These are phyloP conservation scores for Aegilops bicornis DNA, from an alignment of 176 grass and related monocot genomes.

Conservation along the genomic window DNA sequence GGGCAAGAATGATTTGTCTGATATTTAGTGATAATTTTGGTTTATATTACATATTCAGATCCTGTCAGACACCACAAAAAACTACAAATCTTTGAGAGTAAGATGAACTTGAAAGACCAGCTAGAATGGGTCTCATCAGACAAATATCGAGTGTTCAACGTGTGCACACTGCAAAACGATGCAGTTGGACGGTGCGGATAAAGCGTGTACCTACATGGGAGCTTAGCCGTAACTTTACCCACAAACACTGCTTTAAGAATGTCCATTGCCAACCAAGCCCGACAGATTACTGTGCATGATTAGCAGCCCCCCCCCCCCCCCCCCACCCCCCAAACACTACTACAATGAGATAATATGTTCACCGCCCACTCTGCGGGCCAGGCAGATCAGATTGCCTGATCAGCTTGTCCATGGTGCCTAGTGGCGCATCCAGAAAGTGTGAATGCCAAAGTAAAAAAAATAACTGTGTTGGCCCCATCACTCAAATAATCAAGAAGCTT, in stretches of 20 bases:
- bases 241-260: constrained; percentile 20
- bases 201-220: too few species aligned
- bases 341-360: background rate
- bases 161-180: background rate
- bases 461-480: constrained; percentile 9
- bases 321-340: too few species aligned
- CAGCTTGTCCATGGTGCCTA: constrained; percentile 15
- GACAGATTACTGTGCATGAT: background rate
- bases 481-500: constrained; percentile 19
- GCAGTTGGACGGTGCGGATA: too few species aligned
- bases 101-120: constrained; percentile 2
- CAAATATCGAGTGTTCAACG: background rate
- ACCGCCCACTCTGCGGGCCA: background rate
- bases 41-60: constrained; percentile 11
- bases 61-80: constrained; percentile 3
- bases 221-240: background rate
- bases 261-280: background rate
- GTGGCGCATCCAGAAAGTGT: background rate
- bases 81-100: constrained; percentile 7
- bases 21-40: constrained; percentile 9
- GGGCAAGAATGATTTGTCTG: constrained; percentile 1
- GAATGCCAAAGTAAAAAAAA: background rate
- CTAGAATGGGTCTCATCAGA: background rate
- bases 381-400: background rate
- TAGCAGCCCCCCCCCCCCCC: background rate